Base-by-base conservation (phyloP, 441 rosid species). In the Pelargonium myrrhifolium region DNA sequence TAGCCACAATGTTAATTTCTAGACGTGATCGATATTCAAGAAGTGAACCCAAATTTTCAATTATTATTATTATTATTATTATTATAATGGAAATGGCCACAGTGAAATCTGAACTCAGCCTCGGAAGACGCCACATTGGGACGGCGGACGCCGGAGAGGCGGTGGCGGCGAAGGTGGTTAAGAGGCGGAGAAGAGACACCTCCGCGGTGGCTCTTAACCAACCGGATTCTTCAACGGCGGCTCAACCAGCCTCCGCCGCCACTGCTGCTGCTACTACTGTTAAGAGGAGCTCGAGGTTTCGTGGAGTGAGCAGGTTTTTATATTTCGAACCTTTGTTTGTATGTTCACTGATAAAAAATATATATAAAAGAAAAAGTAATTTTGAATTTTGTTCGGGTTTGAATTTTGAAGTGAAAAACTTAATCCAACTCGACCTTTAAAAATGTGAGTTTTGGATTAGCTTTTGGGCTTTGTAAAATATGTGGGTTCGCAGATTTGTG, bases 271-370 rank as follows among this genome's bases (percentile, higher is more conserved):
- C 78, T 9, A 71, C 77, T 5, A 80, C 89, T 9, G 82, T 81
- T 62, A 86, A 84, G 74, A 84, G 91, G 75, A 86, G 90, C 66
- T 87, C 93, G 11, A 80, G 76, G 62, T 87, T 81, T 53, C 85
- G 90, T 0, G 93, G 93, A 0, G 90, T 87, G 3, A 87, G 90
- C 88, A 82, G 84, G 92, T 83, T 67, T 40, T n/a, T n/a, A n/a
- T n/a, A n/a, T n/a, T n/a, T n/a, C n/a, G n/a, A n/a, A n/a, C n/a
- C n/a, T n/a, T n/a, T n/a, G n/a, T n/a, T n/a, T n/a, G n/a, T n/a
- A n/a, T n/a, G n/a, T n/a, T n/a, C n/a, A n/a, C n/a, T n/a, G n/a
- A n/a, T n/a, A n/a, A n/a, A n/a, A n/a, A n/a, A n/a, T n/a, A n/a
- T n/a, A n/a, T n/a, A n/a, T n/a, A n/a, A n/a, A n/a, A n/a, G n/a